phyloP scores from a whole-genome alignment of 2,329 filamentous ascomycete species.

The Aspergillus sp. region DNA sequence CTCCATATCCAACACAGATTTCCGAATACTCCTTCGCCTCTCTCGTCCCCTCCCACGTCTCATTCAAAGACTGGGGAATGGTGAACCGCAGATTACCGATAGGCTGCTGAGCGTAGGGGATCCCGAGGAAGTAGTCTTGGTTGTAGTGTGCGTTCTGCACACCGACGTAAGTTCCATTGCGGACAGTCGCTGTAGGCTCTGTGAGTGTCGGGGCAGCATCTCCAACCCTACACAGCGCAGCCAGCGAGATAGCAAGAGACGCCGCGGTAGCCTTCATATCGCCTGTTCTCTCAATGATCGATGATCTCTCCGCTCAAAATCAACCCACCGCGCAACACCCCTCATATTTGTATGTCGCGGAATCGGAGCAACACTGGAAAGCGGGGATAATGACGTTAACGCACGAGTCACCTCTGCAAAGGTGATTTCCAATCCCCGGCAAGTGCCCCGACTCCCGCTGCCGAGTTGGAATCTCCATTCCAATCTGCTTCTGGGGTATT shows the following conservation, averaged over 20 bases:
- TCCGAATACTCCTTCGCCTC: constrained; percentile 52
- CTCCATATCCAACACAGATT: constrained; percentile 58
- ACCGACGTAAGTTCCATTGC: constrained; percentile 56
- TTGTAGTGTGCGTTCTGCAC: constrained; percentile 44
- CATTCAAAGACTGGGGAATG: constrained; percentile 55
- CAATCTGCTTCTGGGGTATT: neutral
- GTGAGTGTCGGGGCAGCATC: constrained; percentile 28
- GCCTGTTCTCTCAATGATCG: neutral
- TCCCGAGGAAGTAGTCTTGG: constrained; percentile 59
- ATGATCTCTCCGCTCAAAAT: neutral
- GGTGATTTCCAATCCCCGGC: neutral
- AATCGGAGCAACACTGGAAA: neutral
- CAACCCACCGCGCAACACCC: too few species aligned
- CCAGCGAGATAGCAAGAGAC: neutral
- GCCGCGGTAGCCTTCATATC: neutral
- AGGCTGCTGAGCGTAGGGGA: constrained; percentile 63
- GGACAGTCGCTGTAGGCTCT: constrained; percentile 38
- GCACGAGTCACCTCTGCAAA: neutral
- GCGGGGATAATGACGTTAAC: neutral
- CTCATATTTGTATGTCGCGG: neutral
- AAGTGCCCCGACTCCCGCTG: neutral
- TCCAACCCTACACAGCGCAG: neutral
- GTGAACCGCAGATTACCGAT: constrained; percentile 59
- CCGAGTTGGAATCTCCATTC: neutral
- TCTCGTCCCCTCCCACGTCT: constrained; percentile 46